phyloP scores from a whole-genome alignment of 805 yeast genomes.

The Saturnispora silvae region DNA sequence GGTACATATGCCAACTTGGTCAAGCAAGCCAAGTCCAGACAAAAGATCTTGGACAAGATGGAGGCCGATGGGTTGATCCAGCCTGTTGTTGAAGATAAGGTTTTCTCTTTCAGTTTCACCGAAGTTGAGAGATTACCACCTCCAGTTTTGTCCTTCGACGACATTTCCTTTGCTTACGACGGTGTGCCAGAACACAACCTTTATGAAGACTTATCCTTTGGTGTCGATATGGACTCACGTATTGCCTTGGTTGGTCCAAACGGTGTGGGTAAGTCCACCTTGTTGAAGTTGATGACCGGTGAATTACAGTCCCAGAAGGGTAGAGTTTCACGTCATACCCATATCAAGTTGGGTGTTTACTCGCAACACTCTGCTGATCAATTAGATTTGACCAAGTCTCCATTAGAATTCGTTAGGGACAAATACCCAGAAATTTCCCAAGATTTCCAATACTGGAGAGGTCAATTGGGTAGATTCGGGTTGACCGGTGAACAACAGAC shows the following conservation, averaged over 20 bases:
- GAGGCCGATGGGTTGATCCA: conserved; percentile 97
- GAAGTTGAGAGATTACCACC: conserved; percentile 96
- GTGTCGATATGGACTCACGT: conserved; percentile 99
- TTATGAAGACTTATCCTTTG: conserved; percentile 85
- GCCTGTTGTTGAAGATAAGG: conserved; percentile 87
- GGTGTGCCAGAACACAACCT: conserved; percentile 75
- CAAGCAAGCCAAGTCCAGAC: conserved; percentile 97
- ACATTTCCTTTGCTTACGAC: conserved; percentile 85
- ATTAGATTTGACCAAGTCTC: conserved; percentile 88
- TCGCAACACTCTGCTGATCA: conserved; percentile 99
- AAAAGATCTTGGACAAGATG: conserved; percentile 98
- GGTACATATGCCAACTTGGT: conserved; percentile 99
- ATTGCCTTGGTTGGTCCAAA: conserved; percentile 97
- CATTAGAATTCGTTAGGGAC: conserved; percentile 94
- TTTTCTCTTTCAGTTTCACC: conserved; percentile 88
- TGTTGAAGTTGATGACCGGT: conserved; percentile 95
- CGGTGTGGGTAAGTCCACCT: conserved; percentile 97
- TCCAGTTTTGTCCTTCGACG: conserved; percentile 94
- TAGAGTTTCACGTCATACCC: conserved; percentile 94
- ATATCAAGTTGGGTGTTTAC: conserved; percentile 95
- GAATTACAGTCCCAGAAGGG: conserved; percentile 81
- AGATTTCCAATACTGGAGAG: conserved; percentile 98
- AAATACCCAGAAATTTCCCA: conserved; percentile 83
- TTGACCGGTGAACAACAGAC: conserved; percentile 98
- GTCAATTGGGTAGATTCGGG: conserved; percentile 95